phyloP scores from a whole-genome alignment of 441 rosid species.

The Aquilaria agallochum region DNA sequence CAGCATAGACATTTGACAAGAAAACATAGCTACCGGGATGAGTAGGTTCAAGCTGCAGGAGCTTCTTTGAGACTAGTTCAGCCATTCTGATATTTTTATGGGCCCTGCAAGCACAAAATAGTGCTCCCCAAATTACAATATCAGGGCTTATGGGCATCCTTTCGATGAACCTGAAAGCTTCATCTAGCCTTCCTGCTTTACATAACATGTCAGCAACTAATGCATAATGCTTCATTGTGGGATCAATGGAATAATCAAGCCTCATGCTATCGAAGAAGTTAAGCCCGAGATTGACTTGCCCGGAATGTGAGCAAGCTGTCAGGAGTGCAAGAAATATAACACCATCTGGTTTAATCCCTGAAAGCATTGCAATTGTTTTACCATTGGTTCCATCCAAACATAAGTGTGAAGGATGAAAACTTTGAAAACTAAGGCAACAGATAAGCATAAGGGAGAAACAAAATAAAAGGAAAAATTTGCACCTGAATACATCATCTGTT shows the following conservation, averaged over 20 bases:
- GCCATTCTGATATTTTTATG: constrained; percentile 42
- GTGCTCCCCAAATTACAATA: constrained; percentile 55
- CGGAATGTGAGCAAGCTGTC: constrained; percentile 52
- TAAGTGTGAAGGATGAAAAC: too few species aligned
- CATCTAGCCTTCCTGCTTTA: constrained; percentile 49
- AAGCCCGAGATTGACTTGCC: constrained; percentile 49
- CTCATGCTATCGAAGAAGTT: constrained; percentile 61
- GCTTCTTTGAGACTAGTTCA: constrained; percentile 38
- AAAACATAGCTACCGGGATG: constrained; percentile 50
- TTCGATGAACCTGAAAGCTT: constrained; percentile 45
- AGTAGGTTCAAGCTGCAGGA: constrained; percentile 47
- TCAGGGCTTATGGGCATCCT: constrained; percentile 58
- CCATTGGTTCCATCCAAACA: background rate
- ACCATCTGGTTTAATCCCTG: constrained; percentile 64
- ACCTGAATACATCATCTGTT: constrained; percentile 63
- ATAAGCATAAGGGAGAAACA: background rate
- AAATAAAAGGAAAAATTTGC: constrained; percentile 4
- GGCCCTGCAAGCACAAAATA: constrained; percentile 56
- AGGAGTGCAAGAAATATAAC: constrained; percentile 55
- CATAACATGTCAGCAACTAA: constrained; percentile 53
- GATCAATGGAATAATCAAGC: constrained; percentile 58
- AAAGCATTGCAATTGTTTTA: constrained; percentile 9
- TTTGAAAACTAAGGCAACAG: background rate
- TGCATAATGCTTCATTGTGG: constrained; percentile 58
- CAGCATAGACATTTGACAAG: constrained; percentile 48